Evolutionary conservation across 352 stramenopile genomes (phyloP), one percentile per base, ranked within the genome.

Genomic region (Phytophthora megakarya): DNA sequence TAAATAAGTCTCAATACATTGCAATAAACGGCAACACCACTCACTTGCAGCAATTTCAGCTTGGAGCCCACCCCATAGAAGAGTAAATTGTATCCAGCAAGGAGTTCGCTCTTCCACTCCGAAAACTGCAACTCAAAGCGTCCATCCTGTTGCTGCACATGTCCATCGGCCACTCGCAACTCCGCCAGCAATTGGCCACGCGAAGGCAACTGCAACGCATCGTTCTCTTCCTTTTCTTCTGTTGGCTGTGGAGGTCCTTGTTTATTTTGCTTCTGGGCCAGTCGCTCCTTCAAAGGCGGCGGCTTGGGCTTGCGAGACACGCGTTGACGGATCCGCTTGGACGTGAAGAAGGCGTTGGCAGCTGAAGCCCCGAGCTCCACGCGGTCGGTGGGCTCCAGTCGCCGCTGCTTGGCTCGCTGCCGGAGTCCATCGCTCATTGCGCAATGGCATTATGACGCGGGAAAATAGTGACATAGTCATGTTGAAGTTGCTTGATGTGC

Each of bases 11-110:
- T 28, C 2, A 0, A 61, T 19, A 23, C 18, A 21, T 35, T 12
- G 10, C 30, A 35, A 12, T 35, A 39, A 6, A 39, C 22, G 21
- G 15, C 8, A 26, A 37, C 11, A 40, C 25, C 6, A 53, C 58
- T 28, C 30, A 86, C 79, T 68, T 88, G 76, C 18, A 88, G 56
- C 18, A 88, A 43, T 8, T 57, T 37, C 21, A 84, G n/a, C 57
- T 89, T 89, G 9, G 80, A 89, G 1, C 80, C 80, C 37, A 85
- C 57, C 0, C 80, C 80, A 38, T 75, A 80, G 47, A 86, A 70
- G 4, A 89, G 73, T 26, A 89, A 39, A 40, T 84, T 89, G 54
- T 82, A 80, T 16, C 71, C 67, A 15, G 67, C 73, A 5, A 77
- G 53, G 1, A 89, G 65, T 45, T 84, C 60, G 23, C 70, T 78